Conservation (phyloP, 352 stramenopile species). For the Pythium oligandrum region DNA sequence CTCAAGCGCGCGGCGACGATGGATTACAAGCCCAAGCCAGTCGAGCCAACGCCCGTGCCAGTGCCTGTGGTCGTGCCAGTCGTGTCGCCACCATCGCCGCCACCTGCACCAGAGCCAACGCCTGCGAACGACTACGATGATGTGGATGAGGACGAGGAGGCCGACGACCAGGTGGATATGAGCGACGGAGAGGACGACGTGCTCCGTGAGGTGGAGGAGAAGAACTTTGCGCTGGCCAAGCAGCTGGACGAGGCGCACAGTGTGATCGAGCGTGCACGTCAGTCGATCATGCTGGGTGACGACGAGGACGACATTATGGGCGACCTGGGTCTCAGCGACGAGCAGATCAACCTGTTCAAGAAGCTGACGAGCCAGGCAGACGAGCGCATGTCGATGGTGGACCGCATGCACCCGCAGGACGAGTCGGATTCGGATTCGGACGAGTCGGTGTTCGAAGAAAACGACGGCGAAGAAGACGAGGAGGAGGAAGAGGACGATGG, state of each 20-base stretch:
- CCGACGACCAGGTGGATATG: constrained; percentile 71
- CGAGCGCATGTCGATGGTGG: constrained; percentile 82
- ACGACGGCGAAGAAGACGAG: constrained; percentile 37
- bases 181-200: constrained; percentile 64
- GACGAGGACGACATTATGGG: constrained; percentile 56
- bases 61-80: constrained; percentile 3
- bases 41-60: not conserved
- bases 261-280: constrained; percentile 76
- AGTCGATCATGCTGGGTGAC: constrained; percentile 83
- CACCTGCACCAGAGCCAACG: not conserved
- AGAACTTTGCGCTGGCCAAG: constrained; percentile 80
- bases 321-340: constrained; percentile 58
- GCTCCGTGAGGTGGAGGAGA: constrained; percentile 72
- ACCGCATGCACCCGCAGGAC: constrained; percentile 60
- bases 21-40: constrained; percentile 11
- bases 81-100: constrained; percentile 15
- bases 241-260: constrained; percentile 81
- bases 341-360: constrained; percentile 91
- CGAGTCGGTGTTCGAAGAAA: constrained; percentile 31
- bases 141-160: constrained; percentile 76
- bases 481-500: constrained; percentile 61
- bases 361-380: constrained; percentile 86
- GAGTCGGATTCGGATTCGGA: constrained; percentile 78
- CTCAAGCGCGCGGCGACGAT: constrained; percentile 27
- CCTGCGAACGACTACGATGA: constrained; percentile 68